Conservation (phyloP, 306 rosid species). For the Pyrus bretschneideri region DNA sequence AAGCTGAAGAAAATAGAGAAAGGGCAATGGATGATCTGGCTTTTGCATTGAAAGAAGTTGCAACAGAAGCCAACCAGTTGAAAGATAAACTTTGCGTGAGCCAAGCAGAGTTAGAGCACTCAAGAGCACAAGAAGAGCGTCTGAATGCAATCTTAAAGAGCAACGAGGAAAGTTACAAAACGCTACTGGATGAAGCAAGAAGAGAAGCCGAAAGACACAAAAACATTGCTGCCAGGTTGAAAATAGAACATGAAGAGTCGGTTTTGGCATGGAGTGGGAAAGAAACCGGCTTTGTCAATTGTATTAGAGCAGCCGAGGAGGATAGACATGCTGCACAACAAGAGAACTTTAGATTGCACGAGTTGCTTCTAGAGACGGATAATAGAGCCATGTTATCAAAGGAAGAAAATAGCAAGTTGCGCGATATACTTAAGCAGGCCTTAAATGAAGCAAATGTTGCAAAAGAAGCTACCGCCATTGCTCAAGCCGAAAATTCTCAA, state of each 20-base stretch:
- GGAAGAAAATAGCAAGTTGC: slow-evolving; percentile 64
- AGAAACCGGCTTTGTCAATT: slow-evolving; percentile 61
- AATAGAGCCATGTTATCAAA: slow-evolving; percentile 33
- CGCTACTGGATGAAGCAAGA: slow-evolving; percentile 31
- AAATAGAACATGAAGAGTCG: slow-evolving; percentile 78
- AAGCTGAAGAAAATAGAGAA: slow-evolving; percentile 71
- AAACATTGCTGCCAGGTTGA: slow-evolving; percentile 59
- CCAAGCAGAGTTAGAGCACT: slow-evolving; percentile 50
- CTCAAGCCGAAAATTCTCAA: slow-evolving; percentile 57
- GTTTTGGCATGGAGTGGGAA: slow-evolving; percentile 67
- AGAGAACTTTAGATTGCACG: slow-evolving; percentile 33
- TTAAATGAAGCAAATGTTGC: slow-evolving; percentile 76
- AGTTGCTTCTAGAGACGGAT: slow-evolving; percentile 33
- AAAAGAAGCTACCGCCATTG: slow-evolving; percentile 70
- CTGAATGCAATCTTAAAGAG: slow-evolving; percentile 29
- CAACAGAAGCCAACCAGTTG: slow-evolving; percentile 58
- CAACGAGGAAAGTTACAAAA: slow-evolving; percentile 42
- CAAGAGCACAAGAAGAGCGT: slow-evolving; percentile 47
- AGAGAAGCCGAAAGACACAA: slow-evolving; percentile 63
- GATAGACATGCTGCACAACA: slow-evolving; percentile 44
- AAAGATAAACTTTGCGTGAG: slow-evolving; percentile 37
- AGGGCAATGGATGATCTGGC: slow-evolving; percentile 90
- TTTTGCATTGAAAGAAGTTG: slow-evolving; percentile 75
- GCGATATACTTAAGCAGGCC: slow-evolving; percentile 89
- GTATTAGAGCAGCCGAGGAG: slow-evolving; percentile 63